A percentile compares a stretch with the other conserved stretches of the same genome.
Conservation (phyloP, 805 yeast species). For the Alloascoidea africana region DNA sequence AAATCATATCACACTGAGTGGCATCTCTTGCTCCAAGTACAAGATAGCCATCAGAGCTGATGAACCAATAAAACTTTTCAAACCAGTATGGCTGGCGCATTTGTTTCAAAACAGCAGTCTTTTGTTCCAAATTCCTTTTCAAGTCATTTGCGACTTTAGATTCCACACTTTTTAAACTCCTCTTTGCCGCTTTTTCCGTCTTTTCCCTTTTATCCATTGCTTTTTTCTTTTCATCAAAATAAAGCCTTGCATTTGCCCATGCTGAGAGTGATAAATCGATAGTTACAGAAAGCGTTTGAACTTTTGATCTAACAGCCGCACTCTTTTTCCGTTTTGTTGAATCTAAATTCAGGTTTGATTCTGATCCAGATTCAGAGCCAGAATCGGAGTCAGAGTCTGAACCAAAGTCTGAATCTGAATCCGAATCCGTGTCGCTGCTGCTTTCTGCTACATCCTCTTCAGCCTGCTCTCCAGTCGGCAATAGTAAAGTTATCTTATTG, state of each 20-base stretch:
- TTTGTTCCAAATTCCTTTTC: constrained; percentile 37
- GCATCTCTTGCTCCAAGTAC: constrained; percentile 80
- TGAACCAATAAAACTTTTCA: constrained; percentile 89
- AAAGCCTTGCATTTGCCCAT: constrained; percentile 75
- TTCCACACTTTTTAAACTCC: constrained; percentile 77
- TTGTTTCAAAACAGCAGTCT: constrained; percentile 35
- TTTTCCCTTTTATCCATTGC: constrained; percentile 69
- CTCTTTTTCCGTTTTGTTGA: constrained; percentile 7
- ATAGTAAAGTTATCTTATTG: constrained; percentile 42
- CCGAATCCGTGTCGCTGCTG: constrained; percentile 11
- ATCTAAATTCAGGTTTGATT: constrained; percentile 15
- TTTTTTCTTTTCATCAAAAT: constrained; percentile 60
- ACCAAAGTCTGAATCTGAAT: constrained; percentile 15
- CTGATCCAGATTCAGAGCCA: constrained; percentile 16
- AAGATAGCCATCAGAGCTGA: constrained; percentile 78
- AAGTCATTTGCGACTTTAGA: constrained; percentile 61
- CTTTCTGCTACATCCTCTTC: constrained; percentile 16
- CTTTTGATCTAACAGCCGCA: constrained; percentile 7
- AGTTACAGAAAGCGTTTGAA: constrained; percentile 33
- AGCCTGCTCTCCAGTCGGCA: constrained; percentile 31
- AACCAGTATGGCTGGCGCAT: constrained; percentile 74
- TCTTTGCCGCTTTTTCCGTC: constrained; percentile 60
- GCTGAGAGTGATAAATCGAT: constrained; percentile 64
- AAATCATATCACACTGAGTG: constrained; percentile 65
- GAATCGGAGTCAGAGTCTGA: constrained; percentile 22